Conservation (phyloP, 768 basidiomycete species). For the Lentinula sp. region DNA sequence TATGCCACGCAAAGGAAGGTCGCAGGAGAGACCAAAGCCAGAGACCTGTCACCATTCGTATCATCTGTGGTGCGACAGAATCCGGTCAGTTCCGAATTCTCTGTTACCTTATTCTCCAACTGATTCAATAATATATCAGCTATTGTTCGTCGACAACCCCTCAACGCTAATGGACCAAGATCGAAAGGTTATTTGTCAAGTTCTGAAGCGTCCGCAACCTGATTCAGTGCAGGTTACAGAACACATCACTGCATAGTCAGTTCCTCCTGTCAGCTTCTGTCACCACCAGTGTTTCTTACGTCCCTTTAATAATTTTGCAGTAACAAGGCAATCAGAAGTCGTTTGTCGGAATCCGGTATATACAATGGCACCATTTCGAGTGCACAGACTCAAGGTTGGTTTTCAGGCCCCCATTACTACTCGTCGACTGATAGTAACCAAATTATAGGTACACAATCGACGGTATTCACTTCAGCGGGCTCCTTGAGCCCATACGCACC, state of each 20-base stretch:
- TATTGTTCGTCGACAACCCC: conserved; percentile 36
- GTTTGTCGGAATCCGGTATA: conserved; percentile 5
- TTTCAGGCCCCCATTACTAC: no score
- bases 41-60: conserved; percentile 56
- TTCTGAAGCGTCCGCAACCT: conserved; percentile 43
- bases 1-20: conserved; percentile 43
- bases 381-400: background rate
- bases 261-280: conserved; percentile 4
- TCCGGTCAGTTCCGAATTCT: conserved; percentile 26
- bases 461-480: background rate
- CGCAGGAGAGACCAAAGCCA: conserved; percentile 47
- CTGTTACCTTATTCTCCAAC: background rate
- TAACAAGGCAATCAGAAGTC: conserved; percentile 19
- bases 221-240: conserved; percentile 34
- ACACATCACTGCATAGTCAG: conserved; percentile 46
- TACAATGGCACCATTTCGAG: background rate
- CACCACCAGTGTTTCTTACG: conserved; percentile 7
- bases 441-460: background rate
- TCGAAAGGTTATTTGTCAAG: conserved; percentile 42
- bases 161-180: conserved; percentile 37
- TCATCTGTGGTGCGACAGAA: conserved; percentile 31
- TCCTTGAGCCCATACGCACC: background rate
- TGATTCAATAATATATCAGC: conserved; percentile 12
- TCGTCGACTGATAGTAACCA: background rate
- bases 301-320: conserved; percentile 13